phyloP scores from a whole-genome alignment of 1,284 basidiomycete species.

The Schizopora paradoxa region DNA sequence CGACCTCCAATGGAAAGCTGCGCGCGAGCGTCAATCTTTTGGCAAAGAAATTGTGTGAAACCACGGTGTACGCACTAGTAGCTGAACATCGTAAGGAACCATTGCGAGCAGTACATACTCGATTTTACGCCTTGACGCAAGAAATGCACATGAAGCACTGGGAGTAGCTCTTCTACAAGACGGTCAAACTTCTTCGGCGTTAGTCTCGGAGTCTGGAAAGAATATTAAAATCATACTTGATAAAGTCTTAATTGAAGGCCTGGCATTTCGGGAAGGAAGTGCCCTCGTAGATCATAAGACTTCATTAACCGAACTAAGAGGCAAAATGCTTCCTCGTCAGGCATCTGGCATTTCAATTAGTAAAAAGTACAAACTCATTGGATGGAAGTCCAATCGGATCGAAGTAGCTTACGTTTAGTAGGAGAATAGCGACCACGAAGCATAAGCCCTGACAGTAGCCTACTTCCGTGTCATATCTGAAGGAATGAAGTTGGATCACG shows the following conservation, averaged over 20 bases:
- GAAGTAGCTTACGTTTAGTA: conserved; percentile 71
- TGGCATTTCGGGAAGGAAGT: conserved; percentile 98
- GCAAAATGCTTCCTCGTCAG: conserved; percentile 96
- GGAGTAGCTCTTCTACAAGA: conserved; percentile 86
- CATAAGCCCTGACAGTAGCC: conserved; percentile 97
- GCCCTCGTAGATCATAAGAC: conserved; percentile 91
- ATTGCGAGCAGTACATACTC: conserved; percentile 95
- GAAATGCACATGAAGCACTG: conserved; percentile 88
- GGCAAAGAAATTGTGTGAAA: conserved; percentile 1
- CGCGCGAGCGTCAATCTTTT: conserved; percentile 10
- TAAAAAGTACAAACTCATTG: too few species aligned
- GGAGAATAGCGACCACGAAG: conserved; percentile 90
- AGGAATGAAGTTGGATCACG: conserved; percentile 17
- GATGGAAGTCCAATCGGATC: conserved; percentile 10
- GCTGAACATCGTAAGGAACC: conserved; percentile 97
- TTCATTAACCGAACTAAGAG: conserved; percentile 97
- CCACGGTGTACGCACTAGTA: conserved; percentile 59
- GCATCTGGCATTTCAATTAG: conserved; percentile 74
- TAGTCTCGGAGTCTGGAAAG: too few species aligned
- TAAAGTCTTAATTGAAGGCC: conserved; percentile 87
- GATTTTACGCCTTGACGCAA: conserved; percentile 91
- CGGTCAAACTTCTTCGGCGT: conserved; percentile 74
- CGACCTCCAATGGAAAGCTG: conserved; percentile 93
- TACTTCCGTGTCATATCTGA: conserved; percentile 89
- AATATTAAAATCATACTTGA: conserved; percentile 9